Base-by-base conservation (phyloP, 139 green algal species). In the Haematococcus sp. region DNA sequence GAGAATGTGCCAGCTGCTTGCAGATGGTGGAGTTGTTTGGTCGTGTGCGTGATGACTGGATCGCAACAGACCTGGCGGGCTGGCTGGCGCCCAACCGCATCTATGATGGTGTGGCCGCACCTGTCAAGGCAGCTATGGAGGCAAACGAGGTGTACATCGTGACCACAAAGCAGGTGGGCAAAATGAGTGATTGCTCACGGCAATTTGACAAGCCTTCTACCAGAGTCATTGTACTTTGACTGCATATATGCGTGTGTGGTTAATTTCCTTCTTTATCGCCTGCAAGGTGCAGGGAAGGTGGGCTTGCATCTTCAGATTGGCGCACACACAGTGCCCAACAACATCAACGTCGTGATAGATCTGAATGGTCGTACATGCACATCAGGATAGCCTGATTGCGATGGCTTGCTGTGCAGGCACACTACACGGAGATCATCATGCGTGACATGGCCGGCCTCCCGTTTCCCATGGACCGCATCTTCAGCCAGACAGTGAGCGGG, bases 41-140 rank as follows among this genome's bases (percentile, higher is more conserved):
- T 17, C 30, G 22, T n/a, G 91, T 92, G 27, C 81, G 96, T 0
- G 96, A 99, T 80, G 84, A 89, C 0, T 99, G 96, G 96, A 98
- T 99, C 27, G 71, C 80, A 0, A 46, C 73, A 1, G 95, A 99
- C 81, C 73, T 98, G 20, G 40, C 87, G 1, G 86, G 85, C 69
- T 99, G 96, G 96, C 82, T 99, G 58, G 88, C 81, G 15, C 86
- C 92, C 46, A 99, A 99, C 86, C 75, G 83, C 28, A 93, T 99
- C 63, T 99, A 98, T 76, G 76, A 80, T 32, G 93, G 91, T 2
- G 84, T 97, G 32, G 80, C 90, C 0, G 88, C 92, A 1, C 83
- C 91, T 2, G 61, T 98, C 61, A 61, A 60, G 25, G 55, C 43
- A 2, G 79, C 91, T 2, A 72, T 93, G 68, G 66, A 68, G 11